These are phyloP conservation scores for Sporothrix phasma DNA, from an alignment of 2,329 filamentous ascomycete genomes.

Conservation along the genomic window DNA sequence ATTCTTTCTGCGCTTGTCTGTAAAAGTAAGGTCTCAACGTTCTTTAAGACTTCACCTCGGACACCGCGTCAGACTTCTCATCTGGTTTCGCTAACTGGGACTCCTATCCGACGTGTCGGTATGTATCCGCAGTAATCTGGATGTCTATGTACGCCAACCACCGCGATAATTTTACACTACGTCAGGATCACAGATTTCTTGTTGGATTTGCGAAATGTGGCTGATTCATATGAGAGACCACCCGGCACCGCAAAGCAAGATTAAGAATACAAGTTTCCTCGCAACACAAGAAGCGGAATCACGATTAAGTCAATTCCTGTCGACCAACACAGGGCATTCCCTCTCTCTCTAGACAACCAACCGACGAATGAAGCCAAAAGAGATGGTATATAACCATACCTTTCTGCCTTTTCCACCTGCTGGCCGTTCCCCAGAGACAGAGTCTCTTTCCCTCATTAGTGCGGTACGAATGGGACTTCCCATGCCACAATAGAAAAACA, in stretches of 20 bases:
- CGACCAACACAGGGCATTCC: constrained; percentile 95
- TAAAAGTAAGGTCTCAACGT: no score
- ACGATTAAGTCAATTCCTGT: constrained; percentile 83
- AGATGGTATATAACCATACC: not conserved
- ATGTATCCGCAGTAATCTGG: no score
- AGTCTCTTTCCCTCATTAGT: constrained; percentile 99
- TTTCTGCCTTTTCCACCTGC: not conserved
- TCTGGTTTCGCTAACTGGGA: no score
- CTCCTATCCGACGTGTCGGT: no score
- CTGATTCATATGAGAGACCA: not conserved
- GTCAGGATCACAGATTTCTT: not conserved
- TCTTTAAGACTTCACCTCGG: no score
- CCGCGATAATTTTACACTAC: no score
- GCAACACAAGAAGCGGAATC: constrained; percentile 45
- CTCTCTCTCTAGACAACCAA: constrained; percentile 42
- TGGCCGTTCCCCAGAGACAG: constrained; percentile 30
- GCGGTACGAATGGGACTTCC: constrained; percentile 49
- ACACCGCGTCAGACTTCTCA: no score
- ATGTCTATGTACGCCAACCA: no score
- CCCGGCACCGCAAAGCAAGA: constrained; percentile 2
- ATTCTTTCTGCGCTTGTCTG: no score
- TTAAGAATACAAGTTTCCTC: constrained; percentile 4
- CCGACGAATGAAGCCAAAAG: constrained; percentile 6
- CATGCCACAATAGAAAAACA: constrained; percentile 11
- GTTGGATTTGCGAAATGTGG: not conserved